Evolutionary conservation across 2,329 filamentous ascomycete species (phyloP).

Genomic region (Apiospora arundinis): DNA sequence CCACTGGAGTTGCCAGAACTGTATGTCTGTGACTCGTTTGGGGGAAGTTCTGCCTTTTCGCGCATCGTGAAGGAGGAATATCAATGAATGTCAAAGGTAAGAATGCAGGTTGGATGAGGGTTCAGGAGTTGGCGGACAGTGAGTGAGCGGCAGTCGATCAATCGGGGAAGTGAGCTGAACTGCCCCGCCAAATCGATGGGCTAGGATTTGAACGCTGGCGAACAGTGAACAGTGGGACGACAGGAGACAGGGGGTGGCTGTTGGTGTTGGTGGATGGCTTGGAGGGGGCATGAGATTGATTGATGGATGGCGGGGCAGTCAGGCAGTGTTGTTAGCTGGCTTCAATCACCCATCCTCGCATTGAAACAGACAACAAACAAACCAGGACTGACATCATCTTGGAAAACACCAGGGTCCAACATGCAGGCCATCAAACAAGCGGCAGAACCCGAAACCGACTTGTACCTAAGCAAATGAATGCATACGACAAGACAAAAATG

Average conservation of each 20-base stretch:
- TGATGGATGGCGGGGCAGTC: constrained; percentile 9
- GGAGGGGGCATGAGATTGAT: not conserved
- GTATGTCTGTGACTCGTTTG: constrained; percentile 40
- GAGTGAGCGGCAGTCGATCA: not conserved
- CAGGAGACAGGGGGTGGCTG: not conserved
- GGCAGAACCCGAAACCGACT: too few species aligned
- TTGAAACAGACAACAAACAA: not conserved
- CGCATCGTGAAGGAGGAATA: constrained; percentile 31
- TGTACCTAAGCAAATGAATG: not conserved
- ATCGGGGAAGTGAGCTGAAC: constrained; percentile 8
- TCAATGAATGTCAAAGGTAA: not conserved
- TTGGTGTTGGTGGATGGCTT: not conserved
- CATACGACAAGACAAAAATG: not conserved
- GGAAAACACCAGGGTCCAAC: not conserved
- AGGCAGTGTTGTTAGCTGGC: not conserved
- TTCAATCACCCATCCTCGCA: not conserved
- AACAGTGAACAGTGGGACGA: not conserved
- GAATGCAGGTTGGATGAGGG: not conserved
- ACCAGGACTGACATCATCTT: not conserved
- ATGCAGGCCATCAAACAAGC: not conserved
- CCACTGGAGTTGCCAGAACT: constrained; percentile 40
- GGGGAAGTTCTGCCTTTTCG: constrained; percentile 36
- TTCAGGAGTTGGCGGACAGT: not conserved
- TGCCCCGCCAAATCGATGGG: not conserved
- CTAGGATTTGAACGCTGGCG: not conserved